Evolutionary conservation across 2,329 filamentous ascomycete species (phyloP), one percentile per base, ranked within the genome.

Genomic region (Ophiosphaerella narmari): DNA sequence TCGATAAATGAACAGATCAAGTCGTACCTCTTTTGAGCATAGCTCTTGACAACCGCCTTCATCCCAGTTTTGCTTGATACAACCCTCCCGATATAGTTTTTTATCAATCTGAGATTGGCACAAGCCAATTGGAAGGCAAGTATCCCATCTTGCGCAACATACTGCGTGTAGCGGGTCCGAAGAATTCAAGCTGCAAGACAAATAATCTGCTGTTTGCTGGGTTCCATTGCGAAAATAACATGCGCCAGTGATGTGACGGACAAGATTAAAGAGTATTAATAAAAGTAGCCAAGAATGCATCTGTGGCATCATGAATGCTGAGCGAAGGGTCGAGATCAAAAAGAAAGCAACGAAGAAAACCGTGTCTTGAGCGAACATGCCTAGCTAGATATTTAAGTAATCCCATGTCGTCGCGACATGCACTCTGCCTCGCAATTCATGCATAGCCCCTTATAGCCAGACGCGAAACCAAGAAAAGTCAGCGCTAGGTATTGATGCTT

Each of bases 11-110:
- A 11, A 39, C 9, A 1, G 7, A 12, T 21, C 14, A 12, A 18
- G 36, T 2, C 9, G 3, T 46, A 55, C 52, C 44, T 55, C 52
- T 21, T 44, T 37, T 6, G 52, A 55, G 32, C 52, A 52, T 9
- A 55, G 18, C 13, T 55, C 48, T 29, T 55, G 52, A 41, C 52
- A 55, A 14, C 48, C 48, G 23, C 48, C 52, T 8, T 46, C 41
- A 7, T 39, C 33, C 52, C 52, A 52, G 29, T 48, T 43, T 3
- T 45, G 36, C 9, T 46, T 38, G 5, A 45, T 52, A 39, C 52
- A 55, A 7, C 48, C 23, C 29, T 52, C 52, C 8, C 52, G 52
- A 21, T 23, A 55, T 13, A 52, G 38, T 9, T 48, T 39, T 38
- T 46, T 32, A 38, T 38, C 36, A 16, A 16, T 12, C 8, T 13